Evolutionary conservation across 345 rosid species (phyloP).

Genomic region (Citrus inodora): DNA sequence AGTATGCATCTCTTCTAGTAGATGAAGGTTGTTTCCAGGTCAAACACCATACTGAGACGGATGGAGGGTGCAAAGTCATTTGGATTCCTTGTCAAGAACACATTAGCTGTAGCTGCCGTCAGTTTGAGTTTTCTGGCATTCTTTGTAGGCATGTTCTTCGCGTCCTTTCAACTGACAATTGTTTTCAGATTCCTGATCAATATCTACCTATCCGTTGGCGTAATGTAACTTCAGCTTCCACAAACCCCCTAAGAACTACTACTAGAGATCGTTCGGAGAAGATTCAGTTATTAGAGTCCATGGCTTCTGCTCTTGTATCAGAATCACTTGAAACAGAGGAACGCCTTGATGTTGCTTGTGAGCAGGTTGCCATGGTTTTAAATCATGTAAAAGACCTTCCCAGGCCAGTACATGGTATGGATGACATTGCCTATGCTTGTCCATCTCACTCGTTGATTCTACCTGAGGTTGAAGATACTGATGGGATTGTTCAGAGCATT

Average conservation of each 20-base stretch:
- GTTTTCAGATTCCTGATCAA: slow-evolving; percentile 57
- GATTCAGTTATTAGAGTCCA: slow-evolving; percentile 45
- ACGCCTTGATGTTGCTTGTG: slow-evolving; percentile 52
- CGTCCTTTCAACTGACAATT: slow-evolving; percentile 54
- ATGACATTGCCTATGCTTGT: slow-evolving; percentile 31
- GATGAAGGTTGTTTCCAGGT: slow-evolving; percentile 52
- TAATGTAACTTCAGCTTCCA: slow-evolving; percentile 13
- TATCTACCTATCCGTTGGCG: slow-evolving; percentile 46
- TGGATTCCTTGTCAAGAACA: slow-evolving; percentile 50
- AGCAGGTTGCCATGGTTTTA: slow-evolving; percentile 38
- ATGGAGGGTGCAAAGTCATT: slow-evolving; percentile 46
- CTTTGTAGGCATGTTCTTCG: slow-evolving; percentile 61
- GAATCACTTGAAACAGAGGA: slow-evolving; percentile 53
- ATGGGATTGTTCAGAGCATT: slow-evolving; percentile 39
- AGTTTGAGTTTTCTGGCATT: slow-evolving; percentile 53
- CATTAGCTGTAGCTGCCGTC: slow-evolving; percentile 54
- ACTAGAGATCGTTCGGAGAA: slow-evolving; percentile 30
- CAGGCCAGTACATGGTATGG: slow-evolving; percentile 18
- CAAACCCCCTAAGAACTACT: slow-evolving; percentile 15
- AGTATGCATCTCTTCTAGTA: slow-evolving; percentile 45
- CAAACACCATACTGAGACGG: slow-evolving; percentile 47
- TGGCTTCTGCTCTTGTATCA: slow-evolving; percentile 41
- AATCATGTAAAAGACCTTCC: slow-evolving; percentile 43
- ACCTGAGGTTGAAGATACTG: slow-evolving; percentile 43
- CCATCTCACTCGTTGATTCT: slow-evolving; percentile 46